These are phyloP conservation scores for Niveomyces coronatus DNA, from an alignment of 2,329 filamentous ascomycete genomes.

Conservation along the genomic window DNA sequence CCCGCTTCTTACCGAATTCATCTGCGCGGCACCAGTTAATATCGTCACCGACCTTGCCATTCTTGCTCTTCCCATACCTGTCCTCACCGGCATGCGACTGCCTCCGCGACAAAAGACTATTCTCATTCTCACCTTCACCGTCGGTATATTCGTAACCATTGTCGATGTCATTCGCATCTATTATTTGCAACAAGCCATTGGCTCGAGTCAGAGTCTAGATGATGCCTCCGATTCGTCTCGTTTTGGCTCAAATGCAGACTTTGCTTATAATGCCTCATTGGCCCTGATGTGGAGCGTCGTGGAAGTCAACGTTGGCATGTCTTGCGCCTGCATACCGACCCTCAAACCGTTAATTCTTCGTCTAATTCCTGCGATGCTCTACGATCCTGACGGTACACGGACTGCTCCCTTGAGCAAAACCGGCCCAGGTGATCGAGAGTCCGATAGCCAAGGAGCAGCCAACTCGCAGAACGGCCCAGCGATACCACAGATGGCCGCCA, in stretches of 20 bases:
- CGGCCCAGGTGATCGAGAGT: conserved; percentile 20
- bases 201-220: conserved; percentile 27
- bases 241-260: conserved; percentile 43
- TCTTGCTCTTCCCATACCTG: conserved; percentile 76
- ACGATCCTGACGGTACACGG: conserved; percentile 38
- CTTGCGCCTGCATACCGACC: conserved; percentile 85
- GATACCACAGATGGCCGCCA: background rate
- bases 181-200: conserved; percentile 69
- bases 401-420: conserved; percentile 17
- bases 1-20: conserved; percentile 51
- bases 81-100: conserved; percentile 76
- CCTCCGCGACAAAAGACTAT: conserved; percentile 82
- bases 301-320: conserved; percentile 83
- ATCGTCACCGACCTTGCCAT: conserved; percentile 86
- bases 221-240: conserved; percentile 28
- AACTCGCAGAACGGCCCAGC: conserved; percentile 3
- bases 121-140: conserved; percentile 72
- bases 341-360: conserved; percentile 74
- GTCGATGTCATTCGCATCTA: conserved; percentile 86
- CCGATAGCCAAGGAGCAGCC: conserved; percentile 1
- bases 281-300: conserved; percentile 92
- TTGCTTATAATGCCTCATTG: conserved; percentile 66
- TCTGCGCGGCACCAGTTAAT: conserved; percentile 77
- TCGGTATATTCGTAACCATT: conserved; percentile 78
- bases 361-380: conserved; percentile 45